These are phyloP conservation scores for Colletotrichum theobromicola DNA, from an alignment of 2,329 filamentous ascomycete species.

Conservation along the genomic window DNA sequence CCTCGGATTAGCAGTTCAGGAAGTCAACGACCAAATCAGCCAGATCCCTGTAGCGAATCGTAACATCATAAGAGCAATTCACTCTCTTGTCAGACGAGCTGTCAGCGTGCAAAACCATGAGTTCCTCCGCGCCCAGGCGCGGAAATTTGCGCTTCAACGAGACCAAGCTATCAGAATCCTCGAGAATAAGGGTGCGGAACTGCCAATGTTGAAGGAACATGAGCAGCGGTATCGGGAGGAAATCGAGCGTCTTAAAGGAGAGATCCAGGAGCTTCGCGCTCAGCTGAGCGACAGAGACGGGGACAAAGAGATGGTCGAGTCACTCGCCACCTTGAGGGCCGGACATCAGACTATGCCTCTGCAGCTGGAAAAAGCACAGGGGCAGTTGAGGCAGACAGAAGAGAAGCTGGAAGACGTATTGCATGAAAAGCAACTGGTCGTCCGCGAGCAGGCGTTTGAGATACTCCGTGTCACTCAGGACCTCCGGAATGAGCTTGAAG, in stretches of 20 bases:
- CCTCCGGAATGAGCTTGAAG: neutral
- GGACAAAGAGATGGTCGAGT: neutral
- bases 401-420: neutral
- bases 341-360: neutral
- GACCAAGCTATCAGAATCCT: neutral
- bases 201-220: neutral
- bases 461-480: neutral
- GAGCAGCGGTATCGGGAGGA: neutral
- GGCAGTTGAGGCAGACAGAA: neutral
- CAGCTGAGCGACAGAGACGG: neutral
- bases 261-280: neutral
- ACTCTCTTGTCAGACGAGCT: neutral
- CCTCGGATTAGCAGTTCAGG: neutral
- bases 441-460: neutral
- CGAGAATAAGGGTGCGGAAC: neutral
- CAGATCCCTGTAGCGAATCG: neutral
- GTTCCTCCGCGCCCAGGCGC: neutral
- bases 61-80: neutral
- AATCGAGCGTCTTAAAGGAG: neutral
- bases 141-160: neutral
- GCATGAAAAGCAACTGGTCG: fast-evolving
- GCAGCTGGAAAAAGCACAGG: too few species aligned
- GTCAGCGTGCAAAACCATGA: neutral
- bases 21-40: neutral
- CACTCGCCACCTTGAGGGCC: neutral